Percentiles rank a stretch among this genome's conserved stretches.
These are phyloP conservation scores for Sugiyamaella xylanicola DNA, from an alignment of 1,139 yeast species.

Conservation along the genomic window DNA sequence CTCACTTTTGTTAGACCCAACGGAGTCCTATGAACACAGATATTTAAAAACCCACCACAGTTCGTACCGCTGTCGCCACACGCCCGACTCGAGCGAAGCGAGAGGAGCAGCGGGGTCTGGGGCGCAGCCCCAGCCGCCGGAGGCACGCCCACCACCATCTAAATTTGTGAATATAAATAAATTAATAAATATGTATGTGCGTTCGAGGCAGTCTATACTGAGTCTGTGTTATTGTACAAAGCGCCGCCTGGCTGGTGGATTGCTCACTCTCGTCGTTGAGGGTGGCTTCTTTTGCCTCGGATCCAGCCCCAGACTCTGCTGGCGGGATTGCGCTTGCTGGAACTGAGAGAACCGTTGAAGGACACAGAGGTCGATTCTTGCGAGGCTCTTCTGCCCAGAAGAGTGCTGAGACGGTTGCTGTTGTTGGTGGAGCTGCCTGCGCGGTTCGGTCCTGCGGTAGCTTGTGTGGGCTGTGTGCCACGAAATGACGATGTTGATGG, in stretches of 20 bases:
- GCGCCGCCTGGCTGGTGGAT: neutral
- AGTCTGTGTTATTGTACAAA: neutral
- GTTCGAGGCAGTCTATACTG: constrained; percentile 1
- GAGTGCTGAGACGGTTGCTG: constrained; percentile 14
- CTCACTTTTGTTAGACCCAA: too few species aligned
- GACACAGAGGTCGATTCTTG: constrained; percentile 17
- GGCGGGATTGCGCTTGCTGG: constrained; percentile 19
- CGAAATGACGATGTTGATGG: constrained; percentile 10
- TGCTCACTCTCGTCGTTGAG: constrained; percentile 2
- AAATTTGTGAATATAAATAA: constrained; percentile 7
- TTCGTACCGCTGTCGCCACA: too few species aligned
- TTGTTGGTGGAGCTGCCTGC: neutral
- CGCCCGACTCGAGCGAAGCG: neutral
- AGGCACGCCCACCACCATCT: neutral
- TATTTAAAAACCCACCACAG: too few species aligned
- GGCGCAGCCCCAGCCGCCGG: neutral
- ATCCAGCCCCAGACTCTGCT: constrained; percentile 34
- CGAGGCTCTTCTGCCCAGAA: constrained; percentile 17
- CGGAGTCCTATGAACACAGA: too few species aligned
- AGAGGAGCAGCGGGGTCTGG: neutral
- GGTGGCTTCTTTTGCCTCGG: constrained; percentile 21
- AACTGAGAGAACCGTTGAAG: neutral
- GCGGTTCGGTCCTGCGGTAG: constrained; percentile 1
- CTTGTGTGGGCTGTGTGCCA: neutral
- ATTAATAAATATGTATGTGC: constrained; percentile 10